Evolutionary conservation across 139 green algal species (phyloP), one percentile per base, ranked within the genome.

Genomic region (Gonium pectorale): DNA sequence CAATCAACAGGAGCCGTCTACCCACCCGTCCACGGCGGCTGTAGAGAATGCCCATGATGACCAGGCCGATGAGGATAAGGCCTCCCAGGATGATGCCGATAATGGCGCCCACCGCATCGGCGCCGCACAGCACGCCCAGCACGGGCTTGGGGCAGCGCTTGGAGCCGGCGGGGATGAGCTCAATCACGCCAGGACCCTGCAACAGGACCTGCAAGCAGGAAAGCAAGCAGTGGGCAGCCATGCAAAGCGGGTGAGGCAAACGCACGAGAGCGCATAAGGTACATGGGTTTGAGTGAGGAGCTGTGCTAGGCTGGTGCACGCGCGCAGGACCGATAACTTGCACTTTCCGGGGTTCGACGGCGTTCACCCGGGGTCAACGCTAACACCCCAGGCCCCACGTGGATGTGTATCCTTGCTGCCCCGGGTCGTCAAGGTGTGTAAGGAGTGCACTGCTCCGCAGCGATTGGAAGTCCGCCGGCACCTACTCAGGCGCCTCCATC

Each of bases 41-140:
- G 64, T 77, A 85, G 26, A 87, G 31, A 24, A 86, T 22, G 15
- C 24, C 67, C 40, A 79, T 52, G 21, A 77, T 26, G 15, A 73
- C 6, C 22, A 88, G 73, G 2, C 38, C 73, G n/a, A 86, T 43
- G 24, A 86, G 29, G 27, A 84, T 27, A 0, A 70, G 26, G 60
- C 52, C 85, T 29, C 85, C 85, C 24, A 89, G 31, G 17, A 52
- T 46, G 40, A 89, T 82, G 27, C 85, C 85, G 8, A 89, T 59
- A 43, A 86, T 85, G 33, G 85, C 85, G 37, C 85, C 85, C 17
- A 80, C 72, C 2, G 85, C 85, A 52, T 89, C 78, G 19, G 46
- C 62, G 41, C 85, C 85, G 67, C 85, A 89, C 77, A 89, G 77
- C 60, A 83, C 77, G 26, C 77, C 77, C 59, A 83, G 77, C 31